Percentiles rank a stretch among this genome's conserved stretches.
These are phyloP conservation scores for Zoysia pacifica DNA, from an alignment of 176 grass and related monocot genomes.

Conservation along the genomic window DNA sequence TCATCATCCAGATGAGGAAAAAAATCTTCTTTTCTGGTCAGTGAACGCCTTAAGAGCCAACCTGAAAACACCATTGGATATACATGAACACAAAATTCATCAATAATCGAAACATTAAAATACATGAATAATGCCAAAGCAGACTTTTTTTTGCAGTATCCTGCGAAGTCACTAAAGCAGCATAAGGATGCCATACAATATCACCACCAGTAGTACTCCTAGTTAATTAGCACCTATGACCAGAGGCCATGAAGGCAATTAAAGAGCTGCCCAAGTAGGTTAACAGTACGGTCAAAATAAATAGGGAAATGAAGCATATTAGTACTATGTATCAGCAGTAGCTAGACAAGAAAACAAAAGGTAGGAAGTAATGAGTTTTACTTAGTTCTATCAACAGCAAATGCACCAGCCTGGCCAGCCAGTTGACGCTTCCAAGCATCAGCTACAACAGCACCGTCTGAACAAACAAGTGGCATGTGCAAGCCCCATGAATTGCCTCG, in stretches of 20 bases:
- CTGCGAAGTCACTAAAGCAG: slow-evolving; percentile 4
- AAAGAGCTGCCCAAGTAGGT: neutral
- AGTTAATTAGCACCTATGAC: neutral
- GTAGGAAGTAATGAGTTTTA: slow-evolving; percentile 31
- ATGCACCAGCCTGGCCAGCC: slow-evolving; percentile 96
- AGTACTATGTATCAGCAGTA: slow-evolving; percentile 14
- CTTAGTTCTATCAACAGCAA: slow-evolving; percentile 98
- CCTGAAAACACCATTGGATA: slow-evolving; percentile 53
- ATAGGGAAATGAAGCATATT: slow-evolving; percentile 9
- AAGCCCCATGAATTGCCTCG: slow-evolving; percentile 96
- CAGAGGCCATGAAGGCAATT: neutral
- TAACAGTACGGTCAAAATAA: neutral
- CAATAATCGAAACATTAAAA: neutral
- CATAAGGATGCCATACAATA: neutral
- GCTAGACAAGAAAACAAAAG: slow-evolving; percentile 17
- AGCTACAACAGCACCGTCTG: slow-evolving; percentile 97
- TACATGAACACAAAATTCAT: slow-evolving; percentile 17
- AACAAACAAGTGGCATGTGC: slow-evolving; percentile 99
- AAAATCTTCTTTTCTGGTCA: slow-evolving; percentile 90
- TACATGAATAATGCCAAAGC: slow-evolving; percentile 9
- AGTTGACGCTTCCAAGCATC: slow-evolving; percentile 99
- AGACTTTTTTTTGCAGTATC: neutral
- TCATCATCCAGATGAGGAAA: slow-evolving; percentile 97
- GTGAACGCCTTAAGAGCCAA: slow-evolving; percentile 97
- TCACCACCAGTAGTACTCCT: neutral